Percentiles rank a stretch among this genome's conserved stretches.
phyloP scores from a whole-genome alignment of 1,284 basidiomycete genomes.

The Cutaneotrichosporon sp. region DNA sequence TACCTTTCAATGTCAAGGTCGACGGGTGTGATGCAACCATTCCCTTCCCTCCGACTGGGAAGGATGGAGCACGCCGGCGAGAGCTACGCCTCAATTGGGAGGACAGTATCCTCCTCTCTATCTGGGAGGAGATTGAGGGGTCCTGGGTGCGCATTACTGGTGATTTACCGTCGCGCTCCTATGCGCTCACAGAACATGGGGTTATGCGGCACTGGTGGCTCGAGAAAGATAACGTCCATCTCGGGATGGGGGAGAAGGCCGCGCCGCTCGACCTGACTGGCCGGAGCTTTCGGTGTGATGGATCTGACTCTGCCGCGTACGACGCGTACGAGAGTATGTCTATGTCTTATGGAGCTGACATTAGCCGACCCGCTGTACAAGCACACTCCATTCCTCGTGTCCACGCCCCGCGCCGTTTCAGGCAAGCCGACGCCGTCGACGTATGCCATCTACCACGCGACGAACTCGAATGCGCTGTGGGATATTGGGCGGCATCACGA shows the following conservation, averaged over 20 bases:
- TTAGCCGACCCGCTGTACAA: constrained; percentile 54
- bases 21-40: constrained; percentile 33
- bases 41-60: constrained; percentile 32
- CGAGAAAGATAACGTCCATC: constrained; percentile 42
- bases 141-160: constrained; percentile 37
- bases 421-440: constrained; percentile 38
- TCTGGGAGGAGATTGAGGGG: constrained; percentile 39
- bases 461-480: constrained; percentile 51
- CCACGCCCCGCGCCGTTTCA: constrained; percentile 32
- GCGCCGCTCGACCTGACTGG: constrained; percentile 51
- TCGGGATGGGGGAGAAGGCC: constrained; percentile 55
- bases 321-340: constrained; percentile 46
- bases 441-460: constrained; percentile 52
- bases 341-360: not conserved
- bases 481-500: constrained; percentile 52
- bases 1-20: constrained; percentile 33
- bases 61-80: constrained; percentile 25
- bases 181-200: constrained; percentile 50
- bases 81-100: constrained; percentile 34
- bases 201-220: constrained; percentile 46
- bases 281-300: constrained; percentile 45
- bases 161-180: constrained; percentile 50
- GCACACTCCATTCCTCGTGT: constrained; percentile 55
- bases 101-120: constrained; percentile 40
- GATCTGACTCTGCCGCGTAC: constrained; percentile 53